Base-by-base conservation (phyloP, 1,284 basidiomycete species). In the Spongispora temasekensis region DNA sequence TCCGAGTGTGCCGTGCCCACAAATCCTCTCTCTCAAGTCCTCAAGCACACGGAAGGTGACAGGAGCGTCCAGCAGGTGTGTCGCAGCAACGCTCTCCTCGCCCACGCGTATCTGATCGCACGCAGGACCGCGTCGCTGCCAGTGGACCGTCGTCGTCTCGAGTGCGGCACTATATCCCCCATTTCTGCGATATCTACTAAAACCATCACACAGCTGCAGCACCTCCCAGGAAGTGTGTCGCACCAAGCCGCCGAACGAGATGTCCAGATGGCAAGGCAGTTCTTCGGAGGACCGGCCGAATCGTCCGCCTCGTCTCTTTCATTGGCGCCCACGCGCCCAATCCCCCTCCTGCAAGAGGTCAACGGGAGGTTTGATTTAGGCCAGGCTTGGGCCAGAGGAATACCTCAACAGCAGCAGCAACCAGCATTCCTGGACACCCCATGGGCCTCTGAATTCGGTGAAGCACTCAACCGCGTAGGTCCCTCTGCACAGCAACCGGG, bases 21-120 rank as follows among this genome's bases (percentile, higher is more conserved):
- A 58, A 98, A 98, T 73, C 94, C 95, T 5, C 82, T 99, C 32
- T 88, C 92, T 21, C 91, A 95, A 69, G 89, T 98, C 48, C 81
- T 97, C 61, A 98, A 98, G 75, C 92, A 97, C 68, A 88, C 95
- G 5, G 93, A 95, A 64, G 88, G 88, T 4, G 96, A 98, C 77
- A 88, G 91, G 59, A 94, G 93, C 70, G 76, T 97, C 35, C 94
- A 96, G 66, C 88, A 92, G 79, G 90, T 89, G 65, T 57, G 80
- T 75, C n/a, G n/a, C n/a, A n/a, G n/a, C n/a, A n/a, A 9, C 34
- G 30, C 27, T 23, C 30, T 51, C n/a, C 25, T 46, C 15, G 21
- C 21, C 13, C 42, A 25, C 23, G 2, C 15, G 5, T 6, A 34
- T 34, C 8, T 15, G 32, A 34, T 15, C 32, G 32, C 15, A 7